Conservation (phyloP, 495 filamentous ascomycete genomes). For the Achaetomiella virescens region DNA sequence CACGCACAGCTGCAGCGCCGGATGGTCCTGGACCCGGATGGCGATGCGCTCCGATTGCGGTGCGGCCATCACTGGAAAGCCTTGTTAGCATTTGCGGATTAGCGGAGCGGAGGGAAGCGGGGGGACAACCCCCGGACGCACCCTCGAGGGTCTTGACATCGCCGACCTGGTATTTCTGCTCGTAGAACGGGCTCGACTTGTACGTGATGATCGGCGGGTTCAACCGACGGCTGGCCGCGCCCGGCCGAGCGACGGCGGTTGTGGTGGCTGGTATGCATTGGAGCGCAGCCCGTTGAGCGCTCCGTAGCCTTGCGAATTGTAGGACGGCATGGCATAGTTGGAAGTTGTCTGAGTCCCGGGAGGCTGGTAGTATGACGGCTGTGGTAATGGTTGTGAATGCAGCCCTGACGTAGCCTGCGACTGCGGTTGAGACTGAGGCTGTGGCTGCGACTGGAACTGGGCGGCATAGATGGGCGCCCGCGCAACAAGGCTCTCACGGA, state of each 20-base stretch:
- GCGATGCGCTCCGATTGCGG: conserved; percentile 48
- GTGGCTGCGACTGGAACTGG: background rate
- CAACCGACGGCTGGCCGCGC: background rate
- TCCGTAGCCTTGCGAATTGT: conserved; percentile 1
- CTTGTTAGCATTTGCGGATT: conserved; percentile 15
- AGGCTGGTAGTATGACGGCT: conserved; percentile 7
- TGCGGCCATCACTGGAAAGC: conserved; percentile 51
- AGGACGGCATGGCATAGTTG: conserved; percentile 14
- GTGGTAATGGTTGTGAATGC: background rate
- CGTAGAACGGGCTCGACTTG: conserved; percentile 76
- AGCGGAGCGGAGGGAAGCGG: conserved; percentile 1
- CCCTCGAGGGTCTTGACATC: conserved; percentile 60
- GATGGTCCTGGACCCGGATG: conserved; percentile 47
- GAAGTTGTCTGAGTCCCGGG: background rate
- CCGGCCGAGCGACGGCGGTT: background rate
- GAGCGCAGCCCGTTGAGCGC: conserved; percentile 3
- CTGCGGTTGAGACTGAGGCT: background rate
- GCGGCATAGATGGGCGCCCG: conserved; percentile 8
- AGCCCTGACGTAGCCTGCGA: background rate
- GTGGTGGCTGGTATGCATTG: background rate
- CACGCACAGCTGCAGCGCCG: conserved; percentile 43
- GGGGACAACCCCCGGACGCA: conserved; percentile 34
- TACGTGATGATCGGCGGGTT: conserved; percentile 38
- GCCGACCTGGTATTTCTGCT: conserved; percentile 54
- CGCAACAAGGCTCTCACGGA: conserved; percentile 20